phyloP scores from a whole-genome alignment of 2,329 filamentous ascomycete genomes.

The Ramularia collo-cygni region DNA sequence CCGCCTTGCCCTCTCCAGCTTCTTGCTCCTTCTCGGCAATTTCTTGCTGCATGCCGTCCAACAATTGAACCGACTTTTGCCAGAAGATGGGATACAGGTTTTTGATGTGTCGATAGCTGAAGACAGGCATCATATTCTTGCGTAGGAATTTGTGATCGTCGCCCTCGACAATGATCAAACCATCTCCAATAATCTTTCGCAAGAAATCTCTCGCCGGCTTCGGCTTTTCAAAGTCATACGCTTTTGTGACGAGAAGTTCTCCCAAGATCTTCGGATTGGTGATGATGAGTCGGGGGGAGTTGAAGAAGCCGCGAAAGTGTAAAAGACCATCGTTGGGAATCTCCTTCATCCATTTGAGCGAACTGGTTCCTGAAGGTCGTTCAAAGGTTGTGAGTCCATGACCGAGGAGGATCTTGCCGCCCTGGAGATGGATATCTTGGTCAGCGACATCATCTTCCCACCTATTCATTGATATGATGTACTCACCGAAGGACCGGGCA shows the following conservation, averaged over 20 bases:
- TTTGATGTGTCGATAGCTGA: slow-evolving; percentile 79
- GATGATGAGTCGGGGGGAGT: slow-evolving; percentile 33
- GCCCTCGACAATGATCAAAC: slow-evolving; percentile 46
- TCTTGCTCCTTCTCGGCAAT: slow-evolving; percentile 34
- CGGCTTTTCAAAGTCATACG: slow-evolving; percentile 51
- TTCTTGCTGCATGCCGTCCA: slow-evolving; percentile 52
- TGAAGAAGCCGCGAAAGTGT: slow-evolving; percentile 33
- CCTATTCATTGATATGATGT: background rate
- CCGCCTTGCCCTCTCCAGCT: slow-evolving; percentile 13
- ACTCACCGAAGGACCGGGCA: slow-evolving; percentile 29
- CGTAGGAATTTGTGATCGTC: slow-evolving; percentile 50
- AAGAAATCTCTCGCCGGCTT: slow-evolving; percentile 37
- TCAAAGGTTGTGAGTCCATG: slow-evolving; percentile 32
- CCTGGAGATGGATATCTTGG: slow-evolving; percentile 12
- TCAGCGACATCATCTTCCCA: background rate
- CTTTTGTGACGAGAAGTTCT: slow-evolving; percentile 48
- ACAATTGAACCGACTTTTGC: slow-evolving; percentile 64
- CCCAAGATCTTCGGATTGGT: slow-evolving; percentile 38
- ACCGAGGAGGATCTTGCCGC: slow-evolving; percentile 27
- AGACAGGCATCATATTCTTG: slow-evolving; percentile 73
- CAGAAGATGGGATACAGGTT: slow-evolving; percentile 80
- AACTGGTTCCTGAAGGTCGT: slow-evolving; percentile 28
- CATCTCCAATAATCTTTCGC: slow-evolving; percentile 44
- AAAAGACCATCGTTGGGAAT: slow-evolving; percentile 37
- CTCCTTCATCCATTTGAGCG: slow-evolving; percentile 32